Percentiles rank a stretch among this genome's conserved stretches.
These are phyloP conservation scores for Colletotrichum somersetense DNA, from an alignment of 2,329 filamentous ascomycete species.

Conservation along the genomic window DNA sequence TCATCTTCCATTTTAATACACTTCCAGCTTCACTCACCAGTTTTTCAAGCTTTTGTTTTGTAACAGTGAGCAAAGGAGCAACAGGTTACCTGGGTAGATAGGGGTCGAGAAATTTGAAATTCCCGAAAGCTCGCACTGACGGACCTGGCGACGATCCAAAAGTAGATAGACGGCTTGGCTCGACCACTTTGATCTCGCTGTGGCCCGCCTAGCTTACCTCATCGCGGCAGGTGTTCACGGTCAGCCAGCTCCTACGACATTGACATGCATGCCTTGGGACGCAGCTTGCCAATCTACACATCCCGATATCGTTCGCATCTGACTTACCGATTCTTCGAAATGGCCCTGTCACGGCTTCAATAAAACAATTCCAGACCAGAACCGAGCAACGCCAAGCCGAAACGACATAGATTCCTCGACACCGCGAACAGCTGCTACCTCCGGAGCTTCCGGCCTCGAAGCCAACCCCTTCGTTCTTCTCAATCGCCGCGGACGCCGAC, in stretches of 20 bases:
- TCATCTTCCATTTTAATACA: not conserved
- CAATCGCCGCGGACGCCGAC: not conserved
- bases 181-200: slow-evolving; percentile 10
- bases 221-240: slow-evolving; percentile 29
- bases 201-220: slow-evolving; percentile 40
- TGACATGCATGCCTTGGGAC: slow-evolving; percentile 16
- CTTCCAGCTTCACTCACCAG: not conserved
- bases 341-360: slow-evolving; percentile 14
- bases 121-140: slow-evolving; percentile 10
- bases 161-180: slow-evolving; percentile 25
- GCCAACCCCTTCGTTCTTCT: not conserved
- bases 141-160: slow-evolving; percentile 26
- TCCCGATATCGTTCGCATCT: not conserved
- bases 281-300: slow-evolving; percentile 12
- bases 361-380: slow-evolving; percentile 2
- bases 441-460: slow-evolving; percentile 30
- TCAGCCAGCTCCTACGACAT: slow-evolving; percentile 29
- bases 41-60: not conserved
- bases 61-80: not conserved
- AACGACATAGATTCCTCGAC: slow-evolving; percentile 7
- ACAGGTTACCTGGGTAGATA: not conserved
- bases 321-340: slow-evolving; percentile 15
- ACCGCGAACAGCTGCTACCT: slow-evolving; percentile 26
- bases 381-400: slow-evolving; percentile 1
- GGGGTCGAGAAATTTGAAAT: not conserved